Evolutionary conservation across 495 filamentous ascomycete species (phyloP), one percentile per base, ranked within the genome.

Genomic region (Rhypophila decipiens): DNA sequence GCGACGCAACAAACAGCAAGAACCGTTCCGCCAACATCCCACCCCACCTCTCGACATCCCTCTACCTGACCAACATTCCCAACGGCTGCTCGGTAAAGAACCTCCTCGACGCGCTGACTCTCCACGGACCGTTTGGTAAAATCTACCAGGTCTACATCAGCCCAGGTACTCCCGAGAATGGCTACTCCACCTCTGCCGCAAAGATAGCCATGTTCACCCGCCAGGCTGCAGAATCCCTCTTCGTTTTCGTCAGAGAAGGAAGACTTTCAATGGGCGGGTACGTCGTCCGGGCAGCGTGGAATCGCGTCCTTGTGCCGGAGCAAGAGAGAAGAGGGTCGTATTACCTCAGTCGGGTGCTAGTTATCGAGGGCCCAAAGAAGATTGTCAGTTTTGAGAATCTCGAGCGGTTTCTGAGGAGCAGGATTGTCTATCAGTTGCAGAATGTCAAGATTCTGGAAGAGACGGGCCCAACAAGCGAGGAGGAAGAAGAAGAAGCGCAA

Each of bases 11-110:
- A 18, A 39, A 45, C 17, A 11, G 17, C 0, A 27, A 29, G 34
- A 50, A 50, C 18, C 22, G n/a, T 0, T 27, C n/a, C 7, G 0
- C 0, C 0, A 21, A 39, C 7, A 40, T 50, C 18, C 12, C 11
- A 1, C 23, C 7, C 0, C 33, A 39, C 10, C 2, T 24, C 20
- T 45, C 8, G 0, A 38, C 21, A 24, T 27, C 10, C 15, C 34
- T 51, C 21, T 40, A 18, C 5, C 9, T 46, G 24, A 10, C 9
- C 24, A 46, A 51, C 23, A 23, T 51, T 7, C 35, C 43, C 9
- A 3, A 3, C 12, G 24, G 43, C n/a, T 39, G 5, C 7, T 23
- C 34, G 5, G 42, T 24, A 5, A 31, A 38, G 18, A 4, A 5
- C 8, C 9, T 45, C 5, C 34, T 50, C 1, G 18, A 45, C 19